A percentile compares a stretch with the other conserved stretches of the same genome.
phyloP scores from a whole-genome alignment of 331 rosid species.

The Malus hybrid region DNA sequence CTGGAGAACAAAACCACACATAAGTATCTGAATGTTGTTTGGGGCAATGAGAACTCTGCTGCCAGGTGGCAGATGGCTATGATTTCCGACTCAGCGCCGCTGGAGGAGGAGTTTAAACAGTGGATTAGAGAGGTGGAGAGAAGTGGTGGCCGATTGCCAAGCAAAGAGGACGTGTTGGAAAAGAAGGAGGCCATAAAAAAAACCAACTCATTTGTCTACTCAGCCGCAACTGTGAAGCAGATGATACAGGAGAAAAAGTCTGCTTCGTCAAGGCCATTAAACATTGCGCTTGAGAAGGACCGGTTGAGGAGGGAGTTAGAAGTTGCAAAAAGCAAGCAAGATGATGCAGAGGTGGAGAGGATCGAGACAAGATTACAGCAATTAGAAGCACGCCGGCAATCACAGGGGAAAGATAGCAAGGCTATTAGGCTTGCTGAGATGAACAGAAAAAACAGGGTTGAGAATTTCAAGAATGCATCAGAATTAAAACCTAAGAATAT shows the following conservation, averaged over 20 bases:
- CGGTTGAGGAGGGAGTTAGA: constrained; percentile 69
- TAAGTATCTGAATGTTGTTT: constrained; percentile 76
- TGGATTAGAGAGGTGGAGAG: constrained; percentile 87
- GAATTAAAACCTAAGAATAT: constrained; percentile 45
- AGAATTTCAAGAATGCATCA: constrained; percentile 94
- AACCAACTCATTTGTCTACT: constrained; percentile 62
- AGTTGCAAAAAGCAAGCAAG: constrained; percentile 54
- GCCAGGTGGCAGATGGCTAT: constrained; percentile 99
- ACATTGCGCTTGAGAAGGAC: constrained; percentile 92
- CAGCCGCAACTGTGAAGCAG: constrained; percentile 89
- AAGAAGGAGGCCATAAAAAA: constrained; percentile 67
- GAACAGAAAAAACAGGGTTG: constrained; percentile 91
- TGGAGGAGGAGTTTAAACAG: constrained; percentile 81
- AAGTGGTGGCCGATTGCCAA: constrained; percentile 71
- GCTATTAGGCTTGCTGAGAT: constrained; percentile 89
- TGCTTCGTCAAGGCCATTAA: constrained; percentile 68
- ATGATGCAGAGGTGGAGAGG: constrained; percentile 57
- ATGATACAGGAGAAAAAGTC: constrained; percentile 88
- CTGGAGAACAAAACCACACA: constrained; percentile 70
- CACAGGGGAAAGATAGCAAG: constrained; percentile 55
- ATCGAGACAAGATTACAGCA: constrained; percentile 61
- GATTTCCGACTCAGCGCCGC: constrained; percentile 77
- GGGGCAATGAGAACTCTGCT: constrained; percentile 91
- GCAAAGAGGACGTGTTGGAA: constrained; percentile 47
- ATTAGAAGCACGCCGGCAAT: constrained; percentile 59